Conservation (phyloP, 2,329 filamentous ascomycete genomes). For the Escovopsis sp. region DNA sequence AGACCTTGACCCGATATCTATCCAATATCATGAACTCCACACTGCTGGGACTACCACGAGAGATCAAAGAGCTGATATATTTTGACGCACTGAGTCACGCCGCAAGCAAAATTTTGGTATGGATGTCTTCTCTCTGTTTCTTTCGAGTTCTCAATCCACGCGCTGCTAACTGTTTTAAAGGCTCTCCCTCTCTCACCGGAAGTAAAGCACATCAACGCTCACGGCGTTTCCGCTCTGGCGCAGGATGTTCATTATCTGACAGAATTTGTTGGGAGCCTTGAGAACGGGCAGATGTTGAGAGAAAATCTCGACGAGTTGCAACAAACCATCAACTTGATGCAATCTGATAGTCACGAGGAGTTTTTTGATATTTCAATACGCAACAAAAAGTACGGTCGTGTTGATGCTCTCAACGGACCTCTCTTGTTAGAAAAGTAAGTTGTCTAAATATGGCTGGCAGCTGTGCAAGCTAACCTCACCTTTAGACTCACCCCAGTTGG, state of each 20-base stretch:
- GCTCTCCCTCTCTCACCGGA: conserved; percentile 62
- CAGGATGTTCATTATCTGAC: conserved; percentile 74
- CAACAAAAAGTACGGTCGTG: conserved; percentile 87
- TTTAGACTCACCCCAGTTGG: conserved; percentile 49
- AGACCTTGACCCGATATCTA: conserved; percentile 82
- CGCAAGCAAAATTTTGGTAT: conserved; percentile 66
- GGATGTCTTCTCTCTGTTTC: conserved; percentile 9
- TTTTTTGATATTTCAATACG: conserved; percentile 85
- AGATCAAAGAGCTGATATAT: conserved; percentile 96
- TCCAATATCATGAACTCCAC: conserved; percentile 96
- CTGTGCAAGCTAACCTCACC: conserved; percentile 11
- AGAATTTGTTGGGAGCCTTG: conserved; percentile 73
- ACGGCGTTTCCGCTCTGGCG: conserved; percentile 67
- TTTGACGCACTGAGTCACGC: conserved; percentile 92
- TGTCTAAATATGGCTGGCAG: neutral
- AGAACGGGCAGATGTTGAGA: conserved; percentile 70
- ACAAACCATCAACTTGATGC: conserved; percentile 82
- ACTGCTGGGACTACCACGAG: conserved; percentile 76
- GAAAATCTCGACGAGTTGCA: conserved; percentile 86
- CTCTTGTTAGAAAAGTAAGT: conserved; percentile 78
- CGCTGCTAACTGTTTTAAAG: conserved; percentile 20
- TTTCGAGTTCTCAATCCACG: neutral
- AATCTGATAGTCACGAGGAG: conserved; percentile 81
- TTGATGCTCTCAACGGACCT: conserved; percentile 82
- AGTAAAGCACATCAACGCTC: conserved; percentile 75